Conservation (phyloP, 495 filamentous ascomycete species). For the Cenococcum geophilum region DNA sequence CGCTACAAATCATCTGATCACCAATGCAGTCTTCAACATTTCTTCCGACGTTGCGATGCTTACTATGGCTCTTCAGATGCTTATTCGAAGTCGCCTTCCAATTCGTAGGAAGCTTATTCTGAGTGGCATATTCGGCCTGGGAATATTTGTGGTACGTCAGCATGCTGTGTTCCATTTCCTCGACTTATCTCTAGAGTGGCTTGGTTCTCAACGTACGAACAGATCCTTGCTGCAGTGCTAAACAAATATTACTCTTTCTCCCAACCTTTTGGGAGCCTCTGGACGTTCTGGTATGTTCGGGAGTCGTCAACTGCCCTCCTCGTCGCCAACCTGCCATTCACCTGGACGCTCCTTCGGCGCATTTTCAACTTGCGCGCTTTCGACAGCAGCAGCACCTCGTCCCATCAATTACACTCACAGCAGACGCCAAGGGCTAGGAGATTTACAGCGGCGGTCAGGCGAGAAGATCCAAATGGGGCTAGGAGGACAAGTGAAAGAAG, state of each 20-base stretch:
- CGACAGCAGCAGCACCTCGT: conserved; percentile 15
- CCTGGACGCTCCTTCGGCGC: conserved; percentile 52
- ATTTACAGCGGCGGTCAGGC: neutral
- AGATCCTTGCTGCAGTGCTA: conserved; percentile 54
- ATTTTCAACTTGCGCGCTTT: conserved; percentile 46
- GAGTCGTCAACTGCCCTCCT: conserved; percentile 56
- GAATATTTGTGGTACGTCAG: conserved; percentile 49
- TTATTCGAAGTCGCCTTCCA: conserved; percentile 49
- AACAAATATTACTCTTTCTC: conserved; percentile 61
- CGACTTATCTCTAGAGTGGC: too few species aligned
- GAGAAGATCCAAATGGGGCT: too few species aligned
- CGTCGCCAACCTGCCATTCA: conserved; percentile 55
- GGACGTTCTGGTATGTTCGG: conserved; percentile 63
- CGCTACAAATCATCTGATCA: conserved; percentile 52
- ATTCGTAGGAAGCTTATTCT: conserved; percentile 47
- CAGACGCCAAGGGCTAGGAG: neutral
- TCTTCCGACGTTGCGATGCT: conserved; percentile 57
- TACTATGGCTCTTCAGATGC: conserved; percentile 52
- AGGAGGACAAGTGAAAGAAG: conserved; percentile 1
- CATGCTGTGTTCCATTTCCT: neutral
- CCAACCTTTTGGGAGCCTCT: conserved; percentile 47
- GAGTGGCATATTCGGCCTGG: conserved; percentile 44
- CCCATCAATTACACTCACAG: conserved; percentile 9
- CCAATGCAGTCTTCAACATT: conserved; percentile 59
- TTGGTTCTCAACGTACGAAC: neutral